phyloP scores from a whole-genome alignment of 495 filamentous ascomycete genomes.

The Talaromyces proteolyticus region DNA sequence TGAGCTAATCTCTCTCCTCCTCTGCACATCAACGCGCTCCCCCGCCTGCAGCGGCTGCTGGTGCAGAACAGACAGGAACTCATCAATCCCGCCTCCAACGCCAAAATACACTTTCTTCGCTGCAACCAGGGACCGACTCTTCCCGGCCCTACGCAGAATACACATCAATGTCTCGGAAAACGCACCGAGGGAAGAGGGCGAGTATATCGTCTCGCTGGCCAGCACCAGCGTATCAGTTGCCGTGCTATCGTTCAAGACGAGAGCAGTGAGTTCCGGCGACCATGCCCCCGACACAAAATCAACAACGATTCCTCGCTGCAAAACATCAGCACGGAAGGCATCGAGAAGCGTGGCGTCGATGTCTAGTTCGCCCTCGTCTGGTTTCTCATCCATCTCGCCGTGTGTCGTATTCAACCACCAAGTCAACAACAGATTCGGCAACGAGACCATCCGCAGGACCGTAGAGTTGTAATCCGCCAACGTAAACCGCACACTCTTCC shows the following conservation, averaged over 20 bases:
- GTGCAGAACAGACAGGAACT: slow-evolving; percentile 64
- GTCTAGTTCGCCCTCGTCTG: slow-evolving; percentile 64
- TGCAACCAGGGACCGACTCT: slow-evolving; percentile 66
- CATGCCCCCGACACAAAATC: slow-evolving; percentile 81
- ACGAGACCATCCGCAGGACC: slow-evolving; percentile 78
- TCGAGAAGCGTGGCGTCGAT: slow-evolving; percentile 57
- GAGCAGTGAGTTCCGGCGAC: slow-evolving; percentile 59
- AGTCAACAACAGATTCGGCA: slow-evolving; percentile 81
- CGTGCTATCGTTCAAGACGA: slow-evolving; percentile 35
- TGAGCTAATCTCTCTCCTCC: slow-evolving; percentile 51
- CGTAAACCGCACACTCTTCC: slow-evolving; percentile 50
- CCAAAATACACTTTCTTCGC: slow-evolving; percentile 96
- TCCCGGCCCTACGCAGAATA: slow-evolving; percentile 43
- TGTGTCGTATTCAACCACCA: slow-evolving; percentile 51
- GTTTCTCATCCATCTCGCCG: not conserved
- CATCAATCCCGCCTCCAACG: slow-evolving; percentile 87
- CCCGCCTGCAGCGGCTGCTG: slow-evolving; percentile 35
- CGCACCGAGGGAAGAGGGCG: slow-evolving; percentile 60
- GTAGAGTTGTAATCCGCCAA: slow-evolving; percentile 86
- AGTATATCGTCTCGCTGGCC: slow-evolving; percentile 95
- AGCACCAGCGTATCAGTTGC: slow-evolving; percentile 50
- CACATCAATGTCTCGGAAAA: slow-evolving; percentile 71
- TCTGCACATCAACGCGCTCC: slow-evolving; percentile 52
- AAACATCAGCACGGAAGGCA: slow-evolving; percentile 56
- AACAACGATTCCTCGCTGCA: slow-evolving; percentile 49